Percentiles rank a stretch among this genome's conserved stretches.
phyloP scores from a whole-genome alignment of 495 filamentous ascomycete species.

The Neurospora sp. region DNA sequence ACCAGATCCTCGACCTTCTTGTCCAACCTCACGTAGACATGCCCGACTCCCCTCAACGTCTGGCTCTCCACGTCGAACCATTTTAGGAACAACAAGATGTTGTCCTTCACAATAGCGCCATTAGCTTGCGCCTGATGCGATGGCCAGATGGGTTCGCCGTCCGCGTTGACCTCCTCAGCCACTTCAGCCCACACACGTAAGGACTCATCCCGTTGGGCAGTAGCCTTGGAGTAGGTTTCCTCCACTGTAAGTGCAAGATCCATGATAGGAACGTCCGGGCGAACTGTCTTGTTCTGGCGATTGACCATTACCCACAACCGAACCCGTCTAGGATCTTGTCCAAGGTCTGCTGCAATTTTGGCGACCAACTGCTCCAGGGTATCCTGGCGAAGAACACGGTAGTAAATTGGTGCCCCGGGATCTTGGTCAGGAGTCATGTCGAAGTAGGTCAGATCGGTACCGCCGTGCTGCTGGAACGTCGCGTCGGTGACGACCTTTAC shows the following conservation, averaged over 20 bases:
- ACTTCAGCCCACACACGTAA: conserved; percentile 83
- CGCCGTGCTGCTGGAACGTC: conserved; percentile 69
- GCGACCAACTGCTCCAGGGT: conserved; percentile 65
- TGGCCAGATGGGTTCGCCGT: conserved; percentile 63
- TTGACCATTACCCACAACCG: conserved; percentile 97
- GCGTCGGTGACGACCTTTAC: conserved; percentile 70
- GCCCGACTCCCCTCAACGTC: conserved; percentile 60
- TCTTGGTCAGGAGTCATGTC: conserved; percentile 45
- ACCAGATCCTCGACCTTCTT: conserved; percentile 84
- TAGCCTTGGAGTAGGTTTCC: conserved; percentile 54
- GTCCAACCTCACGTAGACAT: conserved; percentile 77
- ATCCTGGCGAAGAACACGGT: conserved; percentile 61
- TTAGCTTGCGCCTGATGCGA: conserved; percentile 38
- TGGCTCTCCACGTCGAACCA: conserved; percentile 75
- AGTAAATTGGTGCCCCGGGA: conserved; percentile 51
- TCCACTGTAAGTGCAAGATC: conserved; percentile 74
- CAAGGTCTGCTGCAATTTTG: conserved; percentile 58
- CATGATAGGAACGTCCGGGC: conserved; percentile 76
- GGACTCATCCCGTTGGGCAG: conserved; percentile 53
- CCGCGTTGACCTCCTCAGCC: conserved; percentile 47
- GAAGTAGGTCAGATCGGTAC: conserved; percentile 73
- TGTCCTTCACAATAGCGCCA: conserved; percentile 36
- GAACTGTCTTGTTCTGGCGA: conserved; percentile 90
- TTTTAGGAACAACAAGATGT: conserved; percentile 83
- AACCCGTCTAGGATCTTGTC: conserved; percentile 50